A percentile compares a stretch with the other conserved stretches of the same genome.
These are phyloP conservation scores for Emmonsia crescens DNA, from an alignment of 2,329 filamentous ascomycete genomes.

Conservation along the genomic window DNA sequence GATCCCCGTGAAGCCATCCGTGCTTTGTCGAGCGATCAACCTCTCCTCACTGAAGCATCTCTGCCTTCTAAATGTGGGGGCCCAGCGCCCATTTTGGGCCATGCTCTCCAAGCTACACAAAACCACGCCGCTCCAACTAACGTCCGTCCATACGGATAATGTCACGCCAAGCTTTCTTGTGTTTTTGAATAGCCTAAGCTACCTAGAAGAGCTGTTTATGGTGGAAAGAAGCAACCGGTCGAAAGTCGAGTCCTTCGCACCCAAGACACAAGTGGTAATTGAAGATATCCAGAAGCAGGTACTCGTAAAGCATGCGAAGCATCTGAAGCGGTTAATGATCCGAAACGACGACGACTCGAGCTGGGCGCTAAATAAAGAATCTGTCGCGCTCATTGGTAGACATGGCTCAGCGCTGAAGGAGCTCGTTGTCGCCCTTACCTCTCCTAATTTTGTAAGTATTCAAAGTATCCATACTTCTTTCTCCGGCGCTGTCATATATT, in stretches of 20 bases:
- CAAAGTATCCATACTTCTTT: not conserved
- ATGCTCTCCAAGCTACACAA: slow-evolving; percentile 46
- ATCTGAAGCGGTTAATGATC: slow-evolving; percentile 48
- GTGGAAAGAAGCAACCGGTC: slow-evolving; percentile 44
- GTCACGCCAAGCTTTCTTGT: slow-evolving; percentile 36
- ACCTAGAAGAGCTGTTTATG: slow-evolving; percentile 49
- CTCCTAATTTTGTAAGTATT: slow-evolving; percentile 16
- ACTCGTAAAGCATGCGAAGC: slow-evolving; percentile 47
- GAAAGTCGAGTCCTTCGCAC: slow-evolving; percentile 44
- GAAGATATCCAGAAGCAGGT: slow-evolving; percentile 49
- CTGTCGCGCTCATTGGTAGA: slow-evolving; percentile 11
- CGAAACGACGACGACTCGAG: slow-evolving; percentile 43
- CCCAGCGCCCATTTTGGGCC: slow-evolving; percentile 51
- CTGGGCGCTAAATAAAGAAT: slow-evolving; percentile 40
- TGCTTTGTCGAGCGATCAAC: slow-evolving; percentile 48
- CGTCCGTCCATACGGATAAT: slow-evolving; percentile 53
- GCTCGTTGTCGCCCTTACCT: slow-evolving; percentile 14
- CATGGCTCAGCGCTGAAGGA: slow-evolving; percentile 14
- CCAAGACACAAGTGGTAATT: slow-evolving; percentile 41
- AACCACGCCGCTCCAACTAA: slow-evolving; percentile 40
- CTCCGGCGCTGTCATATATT: not conserved
- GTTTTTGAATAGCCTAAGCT: slow-evolving; percentile 45
- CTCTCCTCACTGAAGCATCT: slow-evolving; percentile 46
- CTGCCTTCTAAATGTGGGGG: slow-evolving; percentile 53
- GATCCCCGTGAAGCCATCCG: slow-evolving; percentile 49